Conservation (phyloP, 352 stramenopile species). For the Thraustotheca clavata region DNA sequence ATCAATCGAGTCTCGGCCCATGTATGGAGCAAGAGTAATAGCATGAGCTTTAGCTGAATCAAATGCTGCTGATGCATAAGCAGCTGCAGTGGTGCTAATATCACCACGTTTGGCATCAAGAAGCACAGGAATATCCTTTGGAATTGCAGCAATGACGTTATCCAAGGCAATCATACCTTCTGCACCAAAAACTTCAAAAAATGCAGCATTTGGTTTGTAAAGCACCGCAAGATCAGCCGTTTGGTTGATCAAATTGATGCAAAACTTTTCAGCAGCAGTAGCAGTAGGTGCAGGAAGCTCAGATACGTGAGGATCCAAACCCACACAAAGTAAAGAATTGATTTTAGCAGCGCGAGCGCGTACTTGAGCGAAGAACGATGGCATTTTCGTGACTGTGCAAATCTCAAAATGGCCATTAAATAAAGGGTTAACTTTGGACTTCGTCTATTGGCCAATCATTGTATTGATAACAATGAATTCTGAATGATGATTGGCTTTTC, state of each 20-base stretch:
- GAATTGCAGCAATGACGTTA: constrained; percentile 85
- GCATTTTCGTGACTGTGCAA: background rate
- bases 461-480: background rate
- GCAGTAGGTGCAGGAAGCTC: constrained; percentile 77
- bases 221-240: constrained; percentile 89
- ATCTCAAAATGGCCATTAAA: background rate
- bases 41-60: constrained; percentile 89
- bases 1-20: constrained; percentile 96
- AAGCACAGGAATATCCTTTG: constrained; percentile 90
- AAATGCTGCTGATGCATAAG: constrained; percentile 93
- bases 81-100: constrained; percentile 95
- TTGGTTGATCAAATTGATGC: constrained; percentile 90
- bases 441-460: background rate
- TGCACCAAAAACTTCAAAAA: constrained; percentile 93
- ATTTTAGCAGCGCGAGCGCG: constrained; percentile 76
- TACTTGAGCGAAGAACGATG: constrained; percentile 82
- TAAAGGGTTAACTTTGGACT: background rate
- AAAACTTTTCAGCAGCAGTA: constrained; percentile 91
- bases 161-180: constrained; percentile 86
- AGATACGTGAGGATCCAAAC: constrained; percentile 92
- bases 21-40: constrained; percentile 97
- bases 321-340: constrained; percentile 97
- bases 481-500: background rate
- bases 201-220: constrained; percentile 99
- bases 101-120: constrained; percentile 98